A percentile compares a stretch with the other conserved stretches of the same genome.
phyloP scores from a whole-genome alignment of 1,139 yeast genomes.

The Yamadazyma membranifaciens region DNA sequence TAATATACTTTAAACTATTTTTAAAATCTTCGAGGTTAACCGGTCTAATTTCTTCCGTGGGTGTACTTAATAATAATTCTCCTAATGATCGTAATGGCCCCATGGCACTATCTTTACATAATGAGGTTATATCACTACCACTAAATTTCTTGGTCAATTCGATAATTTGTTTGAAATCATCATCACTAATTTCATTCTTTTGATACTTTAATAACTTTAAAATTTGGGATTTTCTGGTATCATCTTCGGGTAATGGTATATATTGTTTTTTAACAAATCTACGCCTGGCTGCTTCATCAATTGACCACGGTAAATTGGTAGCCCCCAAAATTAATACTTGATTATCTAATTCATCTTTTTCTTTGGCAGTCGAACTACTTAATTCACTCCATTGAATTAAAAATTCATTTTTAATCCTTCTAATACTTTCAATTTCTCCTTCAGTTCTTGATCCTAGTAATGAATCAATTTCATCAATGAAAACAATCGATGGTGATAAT shows the following conservation, averaged over 20 bases:
- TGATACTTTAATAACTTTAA: constrained; percentile 70
- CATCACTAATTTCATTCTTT: constrained; percentile 65
- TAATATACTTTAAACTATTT: constrained; percentile 73
- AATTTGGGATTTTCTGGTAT: constrained; percentile 75
- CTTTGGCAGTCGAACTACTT: constrained; percentile 66
- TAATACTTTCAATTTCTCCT: constrained; percentile 88
- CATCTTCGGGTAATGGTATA: constrained; percentile 89
- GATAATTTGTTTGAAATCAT: constrained; percentile 61
- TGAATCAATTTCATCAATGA: constrained; percentile 96
- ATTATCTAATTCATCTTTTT: constrained; percentile 40
- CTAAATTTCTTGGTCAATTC: constrained; percentile 76
- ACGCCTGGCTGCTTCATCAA: constrained; percentile 97
- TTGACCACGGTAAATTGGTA: constrained; percentile 96
- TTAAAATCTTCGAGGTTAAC: constrained; percentile 74
- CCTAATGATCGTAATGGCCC: constrained; percentile 93
- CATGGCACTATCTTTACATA: constrained; percentile 98
- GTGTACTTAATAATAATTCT: constrained; percentile 78
- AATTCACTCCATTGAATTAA: constrained; percentile 94
- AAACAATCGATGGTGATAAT: constrained; percentile 89
- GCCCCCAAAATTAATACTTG: constrained; percentile 93
- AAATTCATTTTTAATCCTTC: constrained; percentile 92
- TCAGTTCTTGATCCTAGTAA: constrained; percentile 79
- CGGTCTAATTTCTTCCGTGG: constrained; percentile 83
- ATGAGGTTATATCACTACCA: constrained; percentile 92
- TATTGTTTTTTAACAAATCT: constrained; percentile 91